These are phyloP conservation scores for Balakata baccata DNA, from an alignment of 345 rosid species.

Conservation along the genomic window DNA sequence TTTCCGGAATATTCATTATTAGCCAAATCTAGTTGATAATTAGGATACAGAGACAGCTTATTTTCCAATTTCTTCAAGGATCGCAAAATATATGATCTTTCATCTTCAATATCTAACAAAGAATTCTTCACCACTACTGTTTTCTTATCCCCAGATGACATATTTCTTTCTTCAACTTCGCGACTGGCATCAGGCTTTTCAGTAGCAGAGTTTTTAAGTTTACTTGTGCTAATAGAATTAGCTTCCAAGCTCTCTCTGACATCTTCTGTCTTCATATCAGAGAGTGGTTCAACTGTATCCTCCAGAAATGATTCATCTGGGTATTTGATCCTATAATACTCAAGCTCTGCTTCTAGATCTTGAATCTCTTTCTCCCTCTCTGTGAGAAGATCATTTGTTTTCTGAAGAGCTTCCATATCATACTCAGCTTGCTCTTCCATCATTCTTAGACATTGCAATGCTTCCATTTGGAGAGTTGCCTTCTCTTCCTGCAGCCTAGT, in stretches of 20 bases:
- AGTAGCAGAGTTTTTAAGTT: background rate
- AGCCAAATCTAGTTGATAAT: constrained; percentile 20
- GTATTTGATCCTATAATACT: constrained; percentile 51
- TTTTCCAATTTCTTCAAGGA: constrained; percentile 49
- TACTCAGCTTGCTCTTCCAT: constrained; percentile 86
- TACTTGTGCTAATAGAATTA: constrained; percentile 8
- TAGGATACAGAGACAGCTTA: constrained; percentile 33
- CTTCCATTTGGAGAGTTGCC: constrained; percentile 87
- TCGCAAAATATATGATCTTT: constrained; percentile 37
- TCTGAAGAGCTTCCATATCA: constrained; percentile 88
- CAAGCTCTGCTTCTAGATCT: constrained; percentile 82
- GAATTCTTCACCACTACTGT: constrained; percentile 18
- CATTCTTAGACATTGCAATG: constrained; percentile 82
- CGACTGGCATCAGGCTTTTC: constrained; percentile 1
- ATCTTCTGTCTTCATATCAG: constrained; percentile 19
- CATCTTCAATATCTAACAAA: constrained; percentile 48
- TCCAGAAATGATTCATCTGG: constrained; percentile 30
- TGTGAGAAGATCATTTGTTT: constrained; percentile 65
- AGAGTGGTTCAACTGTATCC: constrained; percentile 12
- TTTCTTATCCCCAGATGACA: constrained; percentile 4
- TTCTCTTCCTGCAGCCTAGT: constrained; percentile 95
- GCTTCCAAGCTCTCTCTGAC: constrained; percentile 22
- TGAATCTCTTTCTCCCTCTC: constrained; percentile 81
- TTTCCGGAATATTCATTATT: constrained; percentile 17
- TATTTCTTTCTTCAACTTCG: constrained; percentile 8